Evolutionary conservation across 164 flowering plant species (phyloP).

Genomic region (Nymphaea colorata): DNA sequence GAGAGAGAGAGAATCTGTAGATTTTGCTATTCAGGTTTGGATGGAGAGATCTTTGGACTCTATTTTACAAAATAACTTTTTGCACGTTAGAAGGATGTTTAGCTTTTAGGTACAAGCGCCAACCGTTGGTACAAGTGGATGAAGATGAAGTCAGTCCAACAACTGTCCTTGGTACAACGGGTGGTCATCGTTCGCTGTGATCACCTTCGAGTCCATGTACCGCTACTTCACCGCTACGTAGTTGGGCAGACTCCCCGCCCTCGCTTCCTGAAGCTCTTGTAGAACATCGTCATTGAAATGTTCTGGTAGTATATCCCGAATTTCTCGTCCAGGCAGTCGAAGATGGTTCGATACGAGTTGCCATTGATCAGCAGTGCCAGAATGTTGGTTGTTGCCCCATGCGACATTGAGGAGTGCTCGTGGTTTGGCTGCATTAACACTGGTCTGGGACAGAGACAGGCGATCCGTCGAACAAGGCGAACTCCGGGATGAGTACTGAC

Average conservation of each 20-base stretch:
- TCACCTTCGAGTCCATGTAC: slow-evolving; percentile 39
- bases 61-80: no score
- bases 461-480: slow-evolving; percentile 73
- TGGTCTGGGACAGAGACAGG: slow-evolving; percentile 65
- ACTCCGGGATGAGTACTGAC: slow-evolving; percentile 39
- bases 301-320: slow-evolving; percentile 80
- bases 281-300: slow-evolving; percentile 62
- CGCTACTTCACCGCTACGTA: slow-evolving; percentile 86
- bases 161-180: slow-evolving; percentile 79
- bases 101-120: no score
- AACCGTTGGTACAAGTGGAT: no score
- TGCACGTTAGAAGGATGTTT: no score
- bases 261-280: slow-evolving; percentile 59
- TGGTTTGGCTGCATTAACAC: slow-evolving; percentile 72
- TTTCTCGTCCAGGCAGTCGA: slow-evolving; percentile 52
- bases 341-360: slow-evolving; percentile 64
- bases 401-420: slow-evolving; percentile 72
- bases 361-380: slow-evolving; percentile 30
- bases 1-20: no score
- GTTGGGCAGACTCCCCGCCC: slow-evolving; percentile 49
- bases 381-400: slow-evolving; percentile 55
- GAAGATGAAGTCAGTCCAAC: no score
- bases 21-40: no score
- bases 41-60: no score
- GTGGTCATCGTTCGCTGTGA: slow-evolving; percentile 87